Percentiles rank a stretch among this genome's conserved stretches.
Conservation (phyloP, 2,329 filamentous ascomycete species). For the Dactylonectria estremocensis region DNA sequence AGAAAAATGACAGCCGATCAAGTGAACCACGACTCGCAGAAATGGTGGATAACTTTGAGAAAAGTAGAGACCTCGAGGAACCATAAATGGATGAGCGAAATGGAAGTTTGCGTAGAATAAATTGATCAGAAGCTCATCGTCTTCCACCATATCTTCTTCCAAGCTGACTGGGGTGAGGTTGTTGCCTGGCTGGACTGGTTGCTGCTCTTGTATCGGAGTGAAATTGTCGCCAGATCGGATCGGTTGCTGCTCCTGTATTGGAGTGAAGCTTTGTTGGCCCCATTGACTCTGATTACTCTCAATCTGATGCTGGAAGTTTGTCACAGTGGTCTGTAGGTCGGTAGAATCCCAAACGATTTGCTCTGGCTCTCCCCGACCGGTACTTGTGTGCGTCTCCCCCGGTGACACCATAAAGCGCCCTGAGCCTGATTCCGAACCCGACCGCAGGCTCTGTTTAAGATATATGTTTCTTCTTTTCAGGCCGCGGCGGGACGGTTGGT, state of each 20-base stretch:
- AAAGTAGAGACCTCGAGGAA: slow-evolving; percentile 36
- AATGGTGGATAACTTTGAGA: slow-evolving; percentile 27
- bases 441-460: not conserved
- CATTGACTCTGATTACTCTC: not conserved
- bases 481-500: slow-evolving; percentile 43
- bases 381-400: not conserved
- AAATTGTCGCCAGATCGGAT: not conserved
- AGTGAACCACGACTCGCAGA: slow-evolving; percentile 39
- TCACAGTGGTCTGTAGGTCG: not conserved
- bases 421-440: not conserved
- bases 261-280: not conserved
- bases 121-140: slow-evolving; percentile 37
- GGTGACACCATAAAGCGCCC: not conserved
- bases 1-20: slow-evolving; percentile 41
- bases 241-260: not conserved
- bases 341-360: slow-evolving; percentile 29
- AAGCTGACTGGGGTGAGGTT: not conserved
- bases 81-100: slow-evolving; percentile 39
- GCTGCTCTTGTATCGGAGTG: not conserved
- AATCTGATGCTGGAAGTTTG: not conserved
- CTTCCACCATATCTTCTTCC: slow-evolving; percentile 22
- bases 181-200: not conserved
- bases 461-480: slow-evolving; percentile 21
- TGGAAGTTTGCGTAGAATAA: slow-evolving; percentile 45
- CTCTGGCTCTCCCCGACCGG: slow-evolving; percentile 6